Base-by-base conservation (phyloP, 176 grass and related monocot species). In the Musa schizocarpa region DNA sequence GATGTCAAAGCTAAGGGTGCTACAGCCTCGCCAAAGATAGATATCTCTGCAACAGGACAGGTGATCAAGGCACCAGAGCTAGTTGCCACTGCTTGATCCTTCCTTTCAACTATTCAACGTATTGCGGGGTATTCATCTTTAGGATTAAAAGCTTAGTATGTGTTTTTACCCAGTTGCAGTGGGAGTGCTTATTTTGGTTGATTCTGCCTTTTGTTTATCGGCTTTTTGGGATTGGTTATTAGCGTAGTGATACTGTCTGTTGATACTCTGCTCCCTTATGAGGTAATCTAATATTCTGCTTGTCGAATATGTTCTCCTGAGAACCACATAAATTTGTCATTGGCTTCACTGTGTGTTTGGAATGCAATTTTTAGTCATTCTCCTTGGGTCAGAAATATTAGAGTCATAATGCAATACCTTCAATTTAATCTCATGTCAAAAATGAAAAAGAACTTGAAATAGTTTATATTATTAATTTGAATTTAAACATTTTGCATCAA, bases 21-120 rank as follows among this genome's bases (percentile, higher is more conserved):
- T 43, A 26, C 65, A 68, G 12, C 65, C 3, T 8, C 26, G 13
- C 14, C 24, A 43, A 16, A 19, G 67, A 0, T n/a, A n/a, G 67
- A 69, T 50, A 20, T n/a, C 67, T 12, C 34, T 49, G 34, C 12
- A 1, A 20, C 67, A 9, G 25, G 64, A 13, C 64, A 67, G 34
- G 11, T 10, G 11, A 9, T n/a, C 6, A 69, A 69, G 67, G 67
- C 67, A n/a, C 67, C 67, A 19, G 67, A 49, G 67, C 6, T 69
- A n/a, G 16, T 69, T 3, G 34, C 67, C 27, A 10, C 16, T 50
- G 67, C 67, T 69, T 69, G 67, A 69, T 69, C 67, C 67, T 14
- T 8, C 0, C 25, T 19, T n/a, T 7, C 29, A 27, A 48, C 2
- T 50, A 11, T 49, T 61, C 57, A 24, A 24, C 24, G 24, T 24